Evolutionary conservation across 768 basidiomycete species (phyloP).

Genomic region (Hydnomerulius pinastri): DNA sequence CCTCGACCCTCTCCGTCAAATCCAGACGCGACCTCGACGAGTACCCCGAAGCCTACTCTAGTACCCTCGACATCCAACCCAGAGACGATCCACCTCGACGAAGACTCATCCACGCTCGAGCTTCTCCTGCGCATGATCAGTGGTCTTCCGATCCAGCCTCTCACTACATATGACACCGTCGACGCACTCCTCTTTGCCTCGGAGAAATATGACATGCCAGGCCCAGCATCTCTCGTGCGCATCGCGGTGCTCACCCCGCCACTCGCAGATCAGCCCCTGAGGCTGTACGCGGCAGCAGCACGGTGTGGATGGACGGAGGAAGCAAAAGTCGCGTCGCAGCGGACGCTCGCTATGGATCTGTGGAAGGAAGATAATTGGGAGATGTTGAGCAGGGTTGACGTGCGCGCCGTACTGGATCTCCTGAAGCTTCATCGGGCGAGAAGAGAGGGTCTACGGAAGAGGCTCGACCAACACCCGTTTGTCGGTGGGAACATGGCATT

Average conservation of each 20-base stretch:
- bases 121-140: conserved; percentile 61
- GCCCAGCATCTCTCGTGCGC: conserved; percentile 60
- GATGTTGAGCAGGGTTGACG: conserved; percentile 48
- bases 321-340: conserved; percentile 52
- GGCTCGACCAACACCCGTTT: conserved; percentile 60
- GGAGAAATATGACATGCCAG: conserved; percentile 73
- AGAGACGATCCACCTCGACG: conserved; percentile 54
- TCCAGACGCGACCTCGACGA: neutral
- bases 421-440: conserved; percentile 55
- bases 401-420: conserved; percentile 54
- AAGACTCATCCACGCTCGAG: conserved; percentile 57
- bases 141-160: conserved; percentile 51
- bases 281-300: conserved; percentile 55
- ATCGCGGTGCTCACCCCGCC: conserved; percentile 55
- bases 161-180: conserved; percentile 53
- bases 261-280: conserved; percentile 50
- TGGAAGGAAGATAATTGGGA: conserved; percentile 46
- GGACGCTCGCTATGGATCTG: conserved; percentile 56
- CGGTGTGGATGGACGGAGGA: conserved; percentile 63
- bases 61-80: conserved; percentile 16
- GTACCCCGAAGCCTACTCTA: conserved; percentile 2
- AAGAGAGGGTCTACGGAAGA: conserved; percentile 48
- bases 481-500: conserved; percentile 39
- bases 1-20: conserved; percentile 39
- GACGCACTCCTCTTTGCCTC: conserved; percentile 62